Percentiles rank a stretch among this genome's conserved stretches.
Conservation (phyloP, 805 yeast species). For the Citeromyces matritensis region DNA sequence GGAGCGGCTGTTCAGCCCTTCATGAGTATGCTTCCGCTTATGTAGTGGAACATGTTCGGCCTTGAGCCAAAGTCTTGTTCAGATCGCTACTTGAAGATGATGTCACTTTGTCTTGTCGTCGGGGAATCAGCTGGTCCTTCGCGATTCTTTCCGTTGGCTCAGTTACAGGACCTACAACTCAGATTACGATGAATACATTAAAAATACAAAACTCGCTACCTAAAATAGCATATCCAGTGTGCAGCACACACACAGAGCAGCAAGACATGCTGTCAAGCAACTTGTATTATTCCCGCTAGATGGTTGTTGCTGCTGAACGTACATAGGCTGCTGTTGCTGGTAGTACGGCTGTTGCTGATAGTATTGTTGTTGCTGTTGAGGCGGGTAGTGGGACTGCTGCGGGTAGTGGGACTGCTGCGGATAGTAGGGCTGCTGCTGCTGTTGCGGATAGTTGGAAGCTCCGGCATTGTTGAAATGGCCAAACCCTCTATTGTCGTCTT, state of each 20-base stretch:
- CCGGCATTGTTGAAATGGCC: slow-evolving; percentile 1
- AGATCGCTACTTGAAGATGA: no score
- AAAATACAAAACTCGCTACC: no score
- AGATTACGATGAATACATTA: no score
- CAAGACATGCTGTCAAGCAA: slow-evolving; percentile 38
- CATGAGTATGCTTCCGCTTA: no score
- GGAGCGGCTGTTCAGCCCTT: no score
- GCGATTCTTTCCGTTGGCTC: no score
- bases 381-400: slow-evolving; percentile 6
- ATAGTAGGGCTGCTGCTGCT: slow-evolving; percentile 9
- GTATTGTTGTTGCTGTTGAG: slow-evolving; percentile 8
- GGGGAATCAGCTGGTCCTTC: no score
- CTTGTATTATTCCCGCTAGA: slow-evolving; percentile 18
- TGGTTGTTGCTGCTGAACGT: slow-evolving; percentile 37
- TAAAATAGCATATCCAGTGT: slow-evolving; percentile 34
- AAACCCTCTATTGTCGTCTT: no score
- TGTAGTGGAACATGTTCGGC: no score
- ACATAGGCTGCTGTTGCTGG: slow-evolving; percentile 33
- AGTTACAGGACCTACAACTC: no score
- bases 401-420: slow-evolving; percentile 16
- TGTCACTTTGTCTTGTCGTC: no score
- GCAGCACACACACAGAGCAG: slow-evolving; percentile 40
- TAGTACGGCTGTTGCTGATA: slow-evolving; percentile 19
- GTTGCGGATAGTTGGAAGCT: background rate
- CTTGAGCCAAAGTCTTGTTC: no score